Evolutionary conservation across 768 basidiomycete genomes (phyloP), one percentile per base, ranked within the genome.

Genomic region (Rhizopogon vesiculosus): DNA sequence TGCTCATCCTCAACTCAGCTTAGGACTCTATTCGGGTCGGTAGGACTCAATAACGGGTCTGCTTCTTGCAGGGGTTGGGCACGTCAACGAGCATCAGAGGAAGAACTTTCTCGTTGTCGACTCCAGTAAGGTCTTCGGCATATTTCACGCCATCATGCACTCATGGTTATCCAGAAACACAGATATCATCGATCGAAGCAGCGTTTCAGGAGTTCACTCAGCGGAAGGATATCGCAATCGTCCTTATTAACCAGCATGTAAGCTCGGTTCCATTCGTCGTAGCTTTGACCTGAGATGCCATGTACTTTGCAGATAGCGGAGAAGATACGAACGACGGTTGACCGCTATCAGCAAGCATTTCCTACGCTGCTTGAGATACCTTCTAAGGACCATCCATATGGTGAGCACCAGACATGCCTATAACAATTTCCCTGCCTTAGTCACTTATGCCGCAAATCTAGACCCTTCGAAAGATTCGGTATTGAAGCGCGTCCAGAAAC

Each of bases 51-150:
- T 98, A 59, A 98, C 97, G 0, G 97, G 97, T 42, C 80, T 98
- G 15, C 81, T 99, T 42, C 80, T 99, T 46, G 97, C 97, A 6
- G 97, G 97, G 38, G 83, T 98, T 45, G 97, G 97, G 0, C 90
- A 99, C 70, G 79, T 98, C 59, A 86, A 88, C 62, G 85, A 89
- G 56, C 81, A 89, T 43, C 91, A 93, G 76, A 91, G 89, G 80
- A 97, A 97, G 87, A 99, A 98, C 76, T 98, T 99, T 71, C 77
- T 98, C 45, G 85, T 98, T 33, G 97, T 98, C 40, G 96, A 98
- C 64, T 67, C 87, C 9, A 99, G 97, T 98, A 66, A 59, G 89
- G 76, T n/a, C 51, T 22, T 45, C 7, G 22, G 42, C 44, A 19
- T 53, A 40, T 51, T 18, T n/a, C 29, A 46, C 29, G 25, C 31